Evolutionary conservation across 805 yeast species (phyloP), one percentile per base, ranked within the genome.

Genomic region (Yamadazyma nakazawae): DNA sequence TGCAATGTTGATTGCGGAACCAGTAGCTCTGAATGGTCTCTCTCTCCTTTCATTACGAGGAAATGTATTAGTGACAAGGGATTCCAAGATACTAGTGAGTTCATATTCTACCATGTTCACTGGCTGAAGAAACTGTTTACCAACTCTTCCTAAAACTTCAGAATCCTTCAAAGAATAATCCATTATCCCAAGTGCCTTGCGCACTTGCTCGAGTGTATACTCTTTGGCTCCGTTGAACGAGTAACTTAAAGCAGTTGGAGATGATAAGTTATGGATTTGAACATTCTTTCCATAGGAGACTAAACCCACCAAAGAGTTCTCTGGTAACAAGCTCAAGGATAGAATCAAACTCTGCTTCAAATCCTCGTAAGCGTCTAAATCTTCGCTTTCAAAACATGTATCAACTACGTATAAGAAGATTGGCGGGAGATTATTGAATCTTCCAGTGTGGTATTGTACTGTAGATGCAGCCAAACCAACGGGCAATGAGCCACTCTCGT

Each of bases 151-250:
- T 35, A 52, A 50, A 73, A 48, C 82, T 5, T 34, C 28, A 1
- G 18, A 16, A 36, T 41, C 56, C 62, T 40, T 63, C 61, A 28
- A 60, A 59, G 37, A 57, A 57, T 17, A 55, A 48, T 38, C 64
- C 54, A 41, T 58, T 43, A 26, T 69, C 67, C 57, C 69, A 60
- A 79, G 72, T 68, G 75, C 76, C 38, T 75, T 77, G 35, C 80
- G 73, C 37, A 85, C 76, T 52, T 85, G 80, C 71, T 85, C 81
- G 44, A 81, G 87, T 48, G 78, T 77, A 57, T 90, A 87, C 54
- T 90, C 97, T 63, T 88, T 85, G 62, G 84, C 87, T 49, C 97
- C 97, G 58, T 96, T 81, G 68, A 91, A 92, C 19, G 89, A 87
- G 61, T 80, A 86, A 19, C 37, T 46, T 5, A 37, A 25, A 6